Evolutionary conservation across 805 yeast species (phyloP), one percentile per base, ranked within the genome.

Genomic region (Ogataea pignaliae): DNA sequence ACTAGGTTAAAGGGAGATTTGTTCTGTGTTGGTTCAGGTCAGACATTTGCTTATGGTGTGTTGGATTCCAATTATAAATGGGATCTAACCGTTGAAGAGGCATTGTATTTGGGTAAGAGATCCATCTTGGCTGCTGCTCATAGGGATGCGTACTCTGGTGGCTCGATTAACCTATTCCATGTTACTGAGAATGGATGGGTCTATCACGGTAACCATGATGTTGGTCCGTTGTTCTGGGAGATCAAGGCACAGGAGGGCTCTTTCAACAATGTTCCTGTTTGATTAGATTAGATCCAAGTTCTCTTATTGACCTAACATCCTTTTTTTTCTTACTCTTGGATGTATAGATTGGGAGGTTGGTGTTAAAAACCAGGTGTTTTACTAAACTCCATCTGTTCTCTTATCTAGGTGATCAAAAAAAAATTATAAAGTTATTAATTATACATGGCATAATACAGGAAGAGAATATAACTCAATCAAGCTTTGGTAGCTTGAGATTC

Each of bases 1-100:
- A 85, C 97, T 4, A 81, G 99, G 68, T 73, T 93, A 60, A 83
- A 88, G 64, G 99, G 99, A 44, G 96, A 91, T 61, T 56, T 90
- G 52, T 93, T 93, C 69, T 88, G 97, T 73, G 99, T 93, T 29
- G 99, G 99, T 38, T 91, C 98, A 1, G 99, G 99, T 68, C 99
- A 93, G 72, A 93, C 99, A 2, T 93, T 93, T 69, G 99, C 99
- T 10, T 93, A 93, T 61, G 99, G 99, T 75, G 99, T 93, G 17
- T 74, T 93, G 53, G 99, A 93, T 65, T 80, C 96, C 30, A 90
- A 87, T 57, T 87, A 88, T 69, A 78, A 76, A 56, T 89, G 97
- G 96, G 97, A 93, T 60, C 69, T 93, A 50, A 64, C 88, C 2
- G 91, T 87, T 3, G 98, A 93, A 51, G 98, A 93, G 51, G 98